Evolutionary conservation across 169 alveolate species (phyloP), one percentile per base, ranked within the genome.

Genomic region (Cryptosporidium canis): DNA sequence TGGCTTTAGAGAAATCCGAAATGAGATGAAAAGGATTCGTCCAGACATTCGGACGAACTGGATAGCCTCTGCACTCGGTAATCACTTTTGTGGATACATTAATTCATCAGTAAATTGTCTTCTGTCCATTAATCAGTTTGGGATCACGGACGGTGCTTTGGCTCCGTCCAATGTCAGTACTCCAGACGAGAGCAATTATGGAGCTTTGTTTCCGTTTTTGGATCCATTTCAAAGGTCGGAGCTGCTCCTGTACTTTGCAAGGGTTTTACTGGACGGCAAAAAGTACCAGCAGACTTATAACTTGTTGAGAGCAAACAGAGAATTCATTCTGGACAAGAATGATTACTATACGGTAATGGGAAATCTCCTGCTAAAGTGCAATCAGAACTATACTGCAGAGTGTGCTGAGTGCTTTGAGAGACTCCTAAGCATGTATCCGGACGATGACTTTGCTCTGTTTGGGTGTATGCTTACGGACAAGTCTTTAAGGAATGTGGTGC

Each of bases 51-150:
- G 91, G 18, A 91, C 92, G 24, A 94, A 94, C 72, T 96, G 96
- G 97, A 92, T 93, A 39, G 93, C 93, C 16, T 95, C 92, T 87
- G 94, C 95, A 7, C 83, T 96, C 14, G 94, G 95, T 6, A 92
- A 91, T 51, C 96, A 94, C 83, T 92, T 96, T 18, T 68, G 90
- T 63, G 91, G 91, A 16, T 51, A 84, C 21, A 43, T 67, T 68
- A 93, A 91, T 43, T 71, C 85, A 18, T 90, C 96, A 45, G 53
- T 93, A 21, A 77, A 83, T 31, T 47, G 92, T 33, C 53, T 94
- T 53, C 90, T 92, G n/a, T 83, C 93, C 0, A 83, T 91, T 41
- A 83, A 84, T 16, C 90, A 85, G 41, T 27, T 70, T 11, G 84
- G 67, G 0, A 8, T 35, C 4, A 16, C 56, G 1, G 66, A 55